Evolutionary conservation across 768 basidiomycete genomes (phyloP).

Genomic region (Crassisporium funariophilum): DNA sequence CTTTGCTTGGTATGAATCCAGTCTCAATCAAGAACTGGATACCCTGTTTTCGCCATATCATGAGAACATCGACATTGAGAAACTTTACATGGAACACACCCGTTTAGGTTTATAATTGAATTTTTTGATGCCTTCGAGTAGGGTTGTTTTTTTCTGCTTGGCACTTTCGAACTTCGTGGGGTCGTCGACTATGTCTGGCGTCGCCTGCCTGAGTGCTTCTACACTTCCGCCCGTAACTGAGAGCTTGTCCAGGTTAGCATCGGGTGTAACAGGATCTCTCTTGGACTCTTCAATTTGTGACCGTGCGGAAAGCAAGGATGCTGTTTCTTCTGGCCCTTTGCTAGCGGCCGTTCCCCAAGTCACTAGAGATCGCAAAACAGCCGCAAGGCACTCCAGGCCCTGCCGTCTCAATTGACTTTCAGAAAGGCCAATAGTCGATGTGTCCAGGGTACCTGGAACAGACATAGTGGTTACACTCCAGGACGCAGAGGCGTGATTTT

Average conservation of each 20-base stretch:
- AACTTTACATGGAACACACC: conserved; percentile 44
- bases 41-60: conserved; percentile 52
- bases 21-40: conserved; percentile 85
- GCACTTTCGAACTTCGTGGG: conserved; percentile 92
- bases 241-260: conserved; percentile 58
- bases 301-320: conserved; percentile 40
- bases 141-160: conserved; percentile 93
- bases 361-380: conserved; percentile 87
- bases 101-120: conserved; percentile 99
- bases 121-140: conserved; percentile 94
- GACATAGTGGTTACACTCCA: conserved; percentile 66
- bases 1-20: conserved; percentile 77
- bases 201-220: conserved; percentile 64
- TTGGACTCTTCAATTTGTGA: conserved; percentile 56
- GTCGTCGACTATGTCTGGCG: conserved; percentile 86
- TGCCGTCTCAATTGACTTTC: conserved; percentile 88
- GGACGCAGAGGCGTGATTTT: conserved; percentile 50
- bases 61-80: neutral
- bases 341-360: conserved; percentile 78
- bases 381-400: conserved; percentile 91
- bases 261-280: conserved; percentile 55
- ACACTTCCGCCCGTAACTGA: conserved; percentile 46
- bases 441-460: conserved; percentile 68
- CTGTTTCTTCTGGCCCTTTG: conserved; percentile 44
- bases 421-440: conserved; percentile 65